phyloP scores from a whole-genome alignment of 768 basidiomycete species.

The Neoboletus brunneissimus region DNA sequence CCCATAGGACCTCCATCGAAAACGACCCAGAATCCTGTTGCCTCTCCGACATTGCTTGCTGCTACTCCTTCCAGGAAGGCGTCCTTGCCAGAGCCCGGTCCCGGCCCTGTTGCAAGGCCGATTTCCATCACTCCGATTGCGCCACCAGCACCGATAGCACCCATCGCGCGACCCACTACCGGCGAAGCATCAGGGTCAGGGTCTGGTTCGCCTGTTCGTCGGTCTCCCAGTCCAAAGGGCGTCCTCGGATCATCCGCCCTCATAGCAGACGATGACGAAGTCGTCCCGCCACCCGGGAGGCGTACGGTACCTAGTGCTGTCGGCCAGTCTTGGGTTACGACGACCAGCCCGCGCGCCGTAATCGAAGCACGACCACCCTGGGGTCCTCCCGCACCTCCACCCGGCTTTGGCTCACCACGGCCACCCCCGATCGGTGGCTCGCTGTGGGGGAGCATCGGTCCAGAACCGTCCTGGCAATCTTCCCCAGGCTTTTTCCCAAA shows the following conservation, averaged over 20 bases:
- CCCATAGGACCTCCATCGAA: conserved; percentile 59
- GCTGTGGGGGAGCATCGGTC: conserved; percentile 42
- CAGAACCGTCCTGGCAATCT: conserved; percentile 51
- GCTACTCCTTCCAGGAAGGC: conserved; percentile 49
- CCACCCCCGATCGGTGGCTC: conserved; percentile 35
- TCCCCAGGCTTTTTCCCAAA: conserved; percentile 44
- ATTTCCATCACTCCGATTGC: conserved; percentile 24
- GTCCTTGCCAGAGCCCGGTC: conserved; percentile 44
- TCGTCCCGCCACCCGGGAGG: conserved; percentile 52
- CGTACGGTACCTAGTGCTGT: conserved; percentile 40
- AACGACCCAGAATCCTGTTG: conserved; percentile 31
- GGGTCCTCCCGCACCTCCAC: conserved; percentile 38
- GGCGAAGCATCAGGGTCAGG: conserved; percentile 50
- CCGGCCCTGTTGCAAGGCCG: conserved; percentile 59
- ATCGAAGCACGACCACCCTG: conserved; percentile 44
- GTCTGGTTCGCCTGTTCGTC: conserved; percentile 55
- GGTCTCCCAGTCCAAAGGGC: conserved; percentile 59
- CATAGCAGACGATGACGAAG: conserved; percentile 77
- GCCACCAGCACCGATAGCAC: conserved; percentile 61
- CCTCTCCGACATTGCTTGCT: conserved; percentile 41
- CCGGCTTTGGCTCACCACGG: conserved; percentile 36
- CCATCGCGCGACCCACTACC: conserved; percentile 52
- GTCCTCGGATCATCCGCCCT: conserved; percentile 75
- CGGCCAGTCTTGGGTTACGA: conserved; percentile 47
- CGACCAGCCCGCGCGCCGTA: conserved; percentile 45